Evolutionary conservation across 768 basidiomycete species (phyloP).

Genomic region (Mycena indigotica): DNA sequence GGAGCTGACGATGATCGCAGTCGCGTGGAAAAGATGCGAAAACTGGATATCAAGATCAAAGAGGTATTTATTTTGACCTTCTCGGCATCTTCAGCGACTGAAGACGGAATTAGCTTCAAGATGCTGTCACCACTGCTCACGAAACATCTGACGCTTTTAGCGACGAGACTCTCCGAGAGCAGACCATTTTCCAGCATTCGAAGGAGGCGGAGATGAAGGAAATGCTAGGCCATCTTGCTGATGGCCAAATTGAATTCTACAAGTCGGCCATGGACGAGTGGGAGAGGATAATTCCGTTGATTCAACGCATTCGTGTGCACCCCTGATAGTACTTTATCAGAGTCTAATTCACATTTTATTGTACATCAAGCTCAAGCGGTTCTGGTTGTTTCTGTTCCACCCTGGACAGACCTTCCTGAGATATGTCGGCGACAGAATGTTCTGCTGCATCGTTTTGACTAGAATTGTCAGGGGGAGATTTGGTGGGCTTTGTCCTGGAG

Average conservation of each 20-base stretch:
- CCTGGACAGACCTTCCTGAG: too few relatives aligned
- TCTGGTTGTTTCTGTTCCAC: slow-evolving; percentile 21
- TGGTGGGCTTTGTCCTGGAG: too few relatives aligned
- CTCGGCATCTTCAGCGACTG: slow-evolving; percentile 2
- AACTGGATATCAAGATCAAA: slow-evolving; percentile 92
- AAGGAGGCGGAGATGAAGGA: slow-evolving; percentile 98
- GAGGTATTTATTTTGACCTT: slow-evolving; percentile 52
- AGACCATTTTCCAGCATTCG: slow-evolving; percentile 83
- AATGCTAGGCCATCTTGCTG: slow-evolving; percentile 83
- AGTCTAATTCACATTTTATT: slow-evolving; percentile 15
- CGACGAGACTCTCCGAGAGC: slow-evolving; percentile 91
- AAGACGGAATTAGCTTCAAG: slow-evolving; percentile 70
- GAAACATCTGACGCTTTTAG: slow-evolving; percentile 97
- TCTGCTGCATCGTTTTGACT: too few relatives aligned
- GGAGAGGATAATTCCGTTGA: slow-evolving; percentile 91
- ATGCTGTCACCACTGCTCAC: slow-evolving; percentile 92
- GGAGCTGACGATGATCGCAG: slow-evolving; percentile 93
- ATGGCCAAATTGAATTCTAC: slow-evolving; percentile 95
- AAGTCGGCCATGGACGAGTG: slow-evolving; percentile 95
- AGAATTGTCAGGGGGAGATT: too few relatives aligned
- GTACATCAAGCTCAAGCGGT: slow-evolving; percentile 23
- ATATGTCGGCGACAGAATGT: too few relatives aligned
- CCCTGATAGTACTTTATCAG: slow-evolving; percentile 31
- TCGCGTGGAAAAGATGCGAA: slow-evolving; percentile 90
- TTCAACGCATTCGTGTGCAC: slow-evolving; percentile 95